These are phyloP conservation scores for Amanita pseudoporphyria DNA, from an alignment of 768 basidiomycete species.

Conservation along the genomic window DNA sequence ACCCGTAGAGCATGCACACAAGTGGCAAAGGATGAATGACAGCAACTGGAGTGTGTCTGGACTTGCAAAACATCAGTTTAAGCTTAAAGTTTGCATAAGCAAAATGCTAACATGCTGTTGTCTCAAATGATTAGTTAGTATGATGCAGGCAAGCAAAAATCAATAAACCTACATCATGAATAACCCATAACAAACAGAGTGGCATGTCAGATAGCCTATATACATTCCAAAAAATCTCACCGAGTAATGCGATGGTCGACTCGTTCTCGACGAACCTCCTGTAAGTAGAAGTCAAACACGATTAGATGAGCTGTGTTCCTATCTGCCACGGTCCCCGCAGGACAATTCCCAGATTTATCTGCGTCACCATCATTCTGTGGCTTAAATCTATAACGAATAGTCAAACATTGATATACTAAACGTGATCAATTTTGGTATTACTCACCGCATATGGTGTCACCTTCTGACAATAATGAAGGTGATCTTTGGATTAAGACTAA, in stretches of 20 bases:
- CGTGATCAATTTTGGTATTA: not conserved
- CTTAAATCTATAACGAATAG: constrained; percentile 24
- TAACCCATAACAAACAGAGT: not conserved
- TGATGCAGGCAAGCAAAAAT: not conserved
- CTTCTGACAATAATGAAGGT: constrained; percentile 79
- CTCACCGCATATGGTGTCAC: constrained; percentile 50
- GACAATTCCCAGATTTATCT: constrained; percentile 65
- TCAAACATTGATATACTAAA: not conserved
- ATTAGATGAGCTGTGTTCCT: constrained; percentile 57
- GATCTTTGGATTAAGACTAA: constrained; percentile 53
- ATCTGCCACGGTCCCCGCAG: constrained; percentile 74
- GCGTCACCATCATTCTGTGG: constrained; percentile 25
- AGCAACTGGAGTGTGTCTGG: constrained; percentile 62
- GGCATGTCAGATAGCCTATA: not conserved
- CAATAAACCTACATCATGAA: constrained; percentile 26
- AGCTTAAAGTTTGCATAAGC: not conserved
- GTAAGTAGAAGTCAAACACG: constrained; percentile 73
- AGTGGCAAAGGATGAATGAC: constrained; percentile 67
- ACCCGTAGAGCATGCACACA: constrained; percentile 73
- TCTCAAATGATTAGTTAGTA: constrained; percentile 20
- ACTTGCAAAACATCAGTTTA: constrained; percentile 19
- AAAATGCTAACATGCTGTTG: constrained; percentile 27
- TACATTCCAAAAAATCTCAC: constrained; percentile 19
- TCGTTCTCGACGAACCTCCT: constrained; percentile 72
- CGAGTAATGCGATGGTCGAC: constrained; percentile 37